Evolutionary conservation across 768 basidiomycete species (phyloP).

Genomic region (Mycena amicta): DNA sequence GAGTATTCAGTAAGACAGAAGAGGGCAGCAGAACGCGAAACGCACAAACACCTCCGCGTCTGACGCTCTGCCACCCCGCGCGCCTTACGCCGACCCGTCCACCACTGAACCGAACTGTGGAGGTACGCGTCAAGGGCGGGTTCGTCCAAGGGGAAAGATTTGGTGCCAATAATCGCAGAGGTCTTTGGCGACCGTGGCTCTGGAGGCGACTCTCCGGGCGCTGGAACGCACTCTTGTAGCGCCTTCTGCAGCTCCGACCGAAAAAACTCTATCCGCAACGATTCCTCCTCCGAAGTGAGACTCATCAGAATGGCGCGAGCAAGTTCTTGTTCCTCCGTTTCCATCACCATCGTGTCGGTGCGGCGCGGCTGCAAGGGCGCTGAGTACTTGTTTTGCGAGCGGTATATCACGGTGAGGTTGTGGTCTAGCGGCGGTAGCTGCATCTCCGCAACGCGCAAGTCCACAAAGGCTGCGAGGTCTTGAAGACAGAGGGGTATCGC

Average conservation of each 20-base stretch:
- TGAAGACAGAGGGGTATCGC: too few species aligned
- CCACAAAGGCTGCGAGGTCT: conserved; percentile 23
- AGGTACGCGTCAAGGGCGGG: conserved; percentile 56
- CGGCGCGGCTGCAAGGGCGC: conserved; percentile 14
- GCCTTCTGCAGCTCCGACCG: conserved; percentile 10
- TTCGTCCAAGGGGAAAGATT: conserved; percentile 58
- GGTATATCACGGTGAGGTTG: conserved; percentile 49
- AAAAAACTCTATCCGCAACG: not conserved
- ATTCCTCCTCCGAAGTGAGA: conserved; percentile 27
- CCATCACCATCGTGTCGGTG: not conserved
- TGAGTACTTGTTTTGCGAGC: conserved; percentile 35
- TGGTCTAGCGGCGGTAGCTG: conserved; percentile 26
- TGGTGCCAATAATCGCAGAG: conserved; percentile 65
- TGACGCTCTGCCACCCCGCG: conserved; percentile 68
- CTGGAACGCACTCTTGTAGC: too few species aligned
- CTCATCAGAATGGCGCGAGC: conserved; percentile 52
- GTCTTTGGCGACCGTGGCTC: not conserved
- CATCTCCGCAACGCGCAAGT: conserved; percentile 4
- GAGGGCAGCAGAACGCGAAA: too few species aligned
- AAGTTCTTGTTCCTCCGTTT: conserved; percentile 46
- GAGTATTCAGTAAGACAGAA: not conserved
- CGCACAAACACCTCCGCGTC: conserved; percentile 68
- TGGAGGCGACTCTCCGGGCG: too few species aligned
- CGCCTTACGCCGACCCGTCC: conserved; percentile 70
- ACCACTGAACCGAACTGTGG: conserved; percentile 64